Evolutionary conservation across 768 basidiomycete species (phyloP).

Genomic region (Leccinellum luteum): DNA sequence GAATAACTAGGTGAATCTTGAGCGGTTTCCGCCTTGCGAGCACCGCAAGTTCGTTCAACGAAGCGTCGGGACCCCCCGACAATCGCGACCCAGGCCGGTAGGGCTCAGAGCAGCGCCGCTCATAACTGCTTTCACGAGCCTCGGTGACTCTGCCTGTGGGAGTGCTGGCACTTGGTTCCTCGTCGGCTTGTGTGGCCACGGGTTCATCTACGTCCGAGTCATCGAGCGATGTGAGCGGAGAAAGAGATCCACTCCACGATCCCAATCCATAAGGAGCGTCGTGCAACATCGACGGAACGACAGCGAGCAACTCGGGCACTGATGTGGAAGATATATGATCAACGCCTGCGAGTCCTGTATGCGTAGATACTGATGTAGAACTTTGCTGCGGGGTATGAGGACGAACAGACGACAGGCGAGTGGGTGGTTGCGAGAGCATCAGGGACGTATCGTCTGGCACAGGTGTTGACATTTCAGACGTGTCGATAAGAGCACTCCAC

Average conservation of each 20-base stretch:
- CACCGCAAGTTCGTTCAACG: conserved; percentile 12
- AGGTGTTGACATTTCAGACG: conserved; percentile 15
- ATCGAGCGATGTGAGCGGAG: conserved; percentile 15
- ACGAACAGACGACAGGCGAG: conserved; percentile 2
- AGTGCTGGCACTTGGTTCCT: not conserved
- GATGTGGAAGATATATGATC: not conserved
- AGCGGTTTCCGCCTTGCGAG: conserved; percentile 17
- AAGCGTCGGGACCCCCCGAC: conserved; percentile 21
- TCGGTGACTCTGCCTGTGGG: not conserved
- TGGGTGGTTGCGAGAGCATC: not conserved
- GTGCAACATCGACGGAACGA: conserved; percentile 16
- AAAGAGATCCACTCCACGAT: conserved; percentile 1
- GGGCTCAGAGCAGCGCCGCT: not conserved
- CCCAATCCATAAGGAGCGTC: not conserved
- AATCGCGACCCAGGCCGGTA: not conserved
- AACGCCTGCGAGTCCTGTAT: not conserved
- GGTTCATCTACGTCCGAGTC: not conserved
- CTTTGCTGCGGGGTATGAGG: not conserved
- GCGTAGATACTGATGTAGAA: not conserved
- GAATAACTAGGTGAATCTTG: conserved; percentile 9
- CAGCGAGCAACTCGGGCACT: not conserved
- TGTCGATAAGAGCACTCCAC: conserved; percentile 16
- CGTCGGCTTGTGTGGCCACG: not conserved
- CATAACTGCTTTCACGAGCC: not conserved
- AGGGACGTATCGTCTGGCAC: not conserved